A percentile compares a stretch with the other conserved stretches of the same genome.
phyloP scores from a whole-genome alignment of 163 green algal species.

The Volvox carteri region DNA sequence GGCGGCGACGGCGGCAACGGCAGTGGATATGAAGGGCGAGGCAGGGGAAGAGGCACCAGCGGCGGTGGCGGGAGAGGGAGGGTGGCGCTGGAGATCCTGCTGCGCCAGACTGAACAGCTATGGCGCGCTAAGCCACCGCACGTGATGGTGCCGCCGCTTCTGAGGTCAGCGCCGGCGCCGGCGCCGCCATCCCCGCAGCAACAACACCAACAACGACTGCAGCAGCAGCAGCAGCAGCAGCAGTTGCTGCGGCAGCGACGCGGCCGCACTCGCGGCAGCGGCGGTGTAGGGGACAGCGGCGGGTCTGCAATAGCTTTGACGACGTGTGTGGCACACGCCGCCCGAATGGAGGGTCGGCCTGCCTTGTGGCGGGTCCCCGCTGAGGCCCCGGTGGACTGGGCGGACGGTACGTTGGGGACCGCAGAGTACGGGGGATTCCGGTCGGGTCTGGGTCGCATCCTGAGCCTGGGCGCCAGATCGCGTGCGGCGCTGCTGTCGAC shows the following conservation, averaged over 20 bases:
- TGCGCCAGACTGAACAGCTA: conserved; percentile 31
- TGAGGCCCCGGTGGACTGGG: conserved; percentile 24
- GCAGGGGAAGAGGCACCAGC: neutral
- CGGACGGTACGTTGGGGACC: neutral
- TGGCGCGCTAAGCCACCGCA: conserved; percentile 44
- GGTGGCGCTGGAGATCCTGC: conserved; percentile 22
- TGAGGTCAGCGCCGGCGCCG: neutral
- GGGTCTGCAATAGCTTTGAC: neutral
- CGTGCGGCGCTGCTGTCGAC: conserved; percentile 1
- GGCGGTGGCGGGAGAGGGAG: neutral
- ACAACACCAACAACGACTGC: neutral
- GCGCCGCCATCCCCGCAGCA: neutral
- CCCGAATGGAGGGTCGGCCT: neutral
- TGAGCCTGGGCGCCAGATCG: neutral
- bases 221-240: neutral
- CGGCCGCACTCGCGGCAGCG: neutral
- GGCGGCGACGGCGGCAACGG: neutral
- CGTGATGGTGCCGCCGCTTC: conserved; percentile 4
- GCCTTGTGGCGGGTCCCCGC: conserved; percentile 21
- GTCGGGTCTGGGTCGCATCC: conserved; percentile 8
- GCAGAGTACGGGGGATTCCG: neutral
- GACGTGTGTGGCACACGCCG: conserved; percentile 46
- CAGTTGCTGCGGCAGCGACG: neutral
- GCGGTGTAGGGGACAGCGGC: neutral
- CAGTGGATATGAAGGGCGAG: neutral